These are phyloP conservation scores for Lachancea fermentati DNA, from an alignment of 805 yeast species.

Conservation along the genomic window DNA sequence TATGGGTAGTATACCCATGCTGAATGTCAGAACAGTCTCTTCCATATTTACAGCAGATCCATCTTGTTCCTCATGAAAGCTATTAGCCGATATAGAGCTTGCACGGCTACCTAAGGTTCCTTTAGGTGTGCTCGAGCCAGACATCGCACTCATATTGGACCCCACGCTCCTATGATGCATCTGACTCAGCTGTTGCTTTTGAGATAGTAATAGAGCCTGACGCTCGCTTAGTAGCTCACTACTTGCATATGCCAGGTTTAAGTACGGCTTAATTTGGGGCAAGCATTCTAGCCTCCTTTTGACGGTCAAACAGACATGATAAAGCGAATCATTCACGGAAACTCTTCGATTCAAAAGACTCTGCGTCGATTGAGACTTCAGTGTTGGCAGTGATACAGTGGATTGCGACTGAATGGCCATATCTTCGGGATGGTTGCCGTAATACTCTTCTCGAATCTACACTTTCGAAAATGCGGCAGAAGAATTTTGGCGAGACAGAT, in stretches of 20 bases:
- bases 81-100: slow-evolving; percentile 33
- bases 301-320: slow-evolving; percentile 56
- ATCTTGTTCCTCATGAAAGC: slow-evolving; percentile 31
- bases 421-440: background rate
- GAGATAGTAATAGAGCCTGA: slow-evolving; percentile 51
- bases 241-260: slow-evolving; percentile 55
- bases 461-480: background rate
- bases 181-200: slow-evolving; percentile 32
- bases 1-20: slow-evolving; percentile 74
- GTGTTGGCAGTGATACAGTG: slow-evolving; percentile 14
- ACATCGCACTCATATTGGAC: slow-evolving; percentile 14
- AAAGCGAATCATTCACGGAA: slow-evolving; percentile 59
- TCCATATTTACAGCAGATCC: slow-evolving; percentile 20
- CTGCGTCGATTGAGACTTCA: slow-evolving; percentile 21
- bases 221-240: slow-evolving; percentile 69
- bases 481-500: background rate
- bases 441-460: background rate
- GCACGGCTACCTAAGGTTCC: slow-evolving; percentile 22
- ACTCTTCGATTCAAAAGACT: slow-evolving; percentile 60
- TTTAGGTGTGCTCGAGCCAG: slow-evolving; percentile 16
- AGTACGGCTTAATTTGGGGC: slow-evolving; percentile 63
- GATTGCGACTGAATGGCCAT: slow-evolving; percentile 11
- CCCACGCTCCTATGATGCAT: slow-evolving; percentile 19
- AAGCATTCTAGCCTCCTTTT: slow-evolving; percentile 50
- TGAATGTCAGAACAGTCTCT: slow-evolving; percentile 47